phyloP scores from a whole-genome alignment of 805 yeast species.

The Kodamaea neixiangensis region DNA sequence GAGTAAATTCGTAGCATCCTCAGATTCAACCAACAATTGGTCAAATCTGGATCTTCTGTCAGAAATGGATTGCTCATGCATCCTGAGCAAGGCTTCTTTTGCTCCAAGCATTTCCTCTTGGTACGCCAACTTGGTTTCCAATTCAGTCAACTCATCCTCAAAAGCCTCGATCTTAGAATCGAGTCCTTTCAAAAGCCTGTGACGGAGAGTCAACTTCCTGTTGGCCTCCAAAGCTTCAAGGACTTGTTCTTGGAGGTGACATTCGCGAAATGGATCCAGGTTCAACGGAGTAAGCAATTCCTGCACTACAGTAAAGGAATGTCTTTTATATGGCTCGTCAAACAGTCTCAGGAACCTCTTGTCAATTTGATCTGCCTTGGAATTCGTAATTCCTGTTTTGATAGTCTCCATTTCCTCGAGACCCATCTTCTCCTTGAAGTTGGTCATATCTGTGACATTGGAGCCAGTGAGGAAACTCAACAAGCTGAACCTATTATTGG shows the following conservation, averaged over 20 bases:
- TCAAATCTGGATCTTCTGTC: neutral
- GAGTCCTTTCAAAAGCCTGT: neutral
- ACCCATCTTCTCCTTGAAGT: neutral
- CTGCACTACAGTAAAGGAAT: neutral
- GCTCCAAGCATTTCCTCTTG: slow-evolving; percentile 4
- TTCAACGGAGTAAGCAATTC: neutral
- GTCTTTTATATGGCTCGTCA: neutral
- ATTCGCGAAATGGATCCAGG: neutral
- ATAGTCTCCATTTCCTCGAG: neutral
- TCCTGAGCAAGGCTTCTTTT: neutral
- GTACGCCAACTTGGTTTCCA: neutral
- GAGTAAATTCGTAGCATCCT: neutral
- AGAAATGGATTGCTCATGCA: neutral
- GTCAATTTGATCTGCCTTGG: neutral
- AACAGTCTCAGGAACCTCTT: neutral
- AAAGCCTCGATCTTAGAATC: neutral
- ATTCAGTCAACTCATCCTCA: neutral
- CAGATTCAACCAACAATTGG: neutral
- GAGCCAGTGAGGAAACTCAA: neutral
- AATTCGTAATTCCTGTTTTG: neutral
- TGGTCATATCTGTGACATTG: neutral
- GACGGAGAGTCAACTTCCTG: neutral
- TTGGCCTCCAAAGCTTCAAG: neutral
- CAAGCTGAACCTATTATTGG: neutral
- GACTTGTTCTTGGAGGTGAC: neutral